Percentiles rank a stretch among this genome's conserved stretches.
phyloP scores from a whole-genome alignment of 2,329 filamentous ascomycete species.

The Diplodia sapinea region DNA sequence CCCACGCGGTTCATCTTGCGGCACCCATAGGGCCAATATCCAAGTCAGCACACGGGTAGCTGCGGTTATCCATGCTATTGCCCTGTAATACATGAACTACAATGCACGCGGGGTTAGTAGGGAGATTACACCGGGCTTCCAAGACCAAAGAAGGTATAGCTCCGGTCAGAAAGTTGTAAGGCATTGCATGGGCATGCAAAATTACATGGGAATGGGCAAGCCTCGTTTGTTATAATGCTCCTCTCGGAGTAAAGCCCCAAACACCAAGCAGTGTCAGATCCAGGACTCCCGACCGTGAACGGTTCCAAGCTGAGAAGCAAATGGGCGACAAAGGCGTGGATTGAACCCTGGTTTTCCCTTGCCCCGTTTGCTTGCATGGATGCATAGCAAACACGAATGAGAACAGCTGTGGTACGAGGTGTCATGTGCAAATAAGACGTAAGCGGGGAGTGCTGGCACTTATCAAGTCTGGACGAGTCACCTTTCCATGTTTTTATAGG shows the following conservation, averaged over 20 bases:
- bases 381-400: constrained; percentile 10
- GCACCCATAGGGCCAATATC: not conserved
- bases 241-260: no score
- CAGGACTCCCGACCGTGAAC: no score
- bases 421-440: not conserved
- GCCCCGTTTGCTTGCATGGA: not conserved
- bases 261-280: no score
- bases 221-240: no score
- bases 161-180: no score
- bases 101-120: no score
- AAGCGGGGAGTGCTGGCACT: not conserved
- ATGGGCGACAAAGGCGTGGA: not conserved
- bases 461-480: not conserved
- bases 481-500: not conserved
- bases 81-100: not conserved
- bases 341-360: no score
- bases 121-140: no score
- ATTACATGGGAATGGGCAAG: no score
- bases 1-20: not conserved
- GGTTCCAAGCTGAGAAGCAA: no score
- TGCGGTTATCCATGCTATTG: not conserved
- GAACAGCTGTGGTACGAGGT: not conserved
- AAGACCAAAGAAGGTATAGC: no score
- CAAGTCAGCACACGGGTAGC: not conserved
- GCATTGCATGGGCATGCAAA: no score